Percentiles rank a stretch among this genome's conserved stretches.
Conservation (phyloP, 202 grass and related monocot species). For the Brachypodium distachyon region DNA sequence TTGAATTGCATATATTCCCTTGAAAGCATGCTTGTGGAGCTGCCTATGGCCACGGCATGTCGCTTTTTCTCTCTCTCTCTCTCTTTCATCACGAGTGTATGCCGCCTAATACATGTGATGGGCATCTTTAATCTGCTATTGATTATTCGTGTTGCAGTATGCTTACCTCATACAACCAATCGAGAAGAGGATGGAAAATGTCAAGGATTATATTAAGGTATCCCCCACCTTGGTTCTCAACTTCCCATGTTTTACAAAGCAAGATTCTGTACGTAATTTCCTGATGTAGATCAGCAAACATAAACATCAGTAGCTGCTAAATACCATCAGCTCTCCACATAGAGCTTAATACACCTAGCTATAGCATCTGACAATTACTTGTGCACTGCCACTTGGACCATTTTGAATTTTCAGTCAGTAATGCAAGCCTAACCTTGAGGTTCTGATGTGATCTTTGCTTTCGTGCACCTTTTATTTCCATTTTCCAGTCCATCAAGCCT, state of each 20-base stretch:
- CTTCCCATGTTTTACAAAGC: background rate
- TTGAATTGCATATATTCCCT: background rate
- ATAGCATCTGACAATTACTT: background rate
- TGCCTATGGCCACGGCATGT: background rate
- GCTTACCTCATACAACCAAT: conserved; percentile 78
- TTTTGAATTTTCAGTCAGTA: background rate
- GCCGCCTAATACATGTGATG: conserved; percentile 5
- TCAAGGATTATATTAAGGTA: conserved; percentile 86
- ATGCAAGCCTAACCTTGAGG: background rate
- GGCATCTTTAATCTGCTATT: background rate
- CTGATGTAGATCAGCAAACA: background rate
- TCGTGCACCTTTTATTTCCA: background rate
- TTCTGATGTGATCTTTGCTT: no score
- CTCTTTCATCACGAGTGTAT: background rate
- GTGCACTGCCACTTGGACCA: background rate
- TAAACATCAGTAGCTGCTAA: background rate
- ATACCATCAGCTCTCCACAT: background rate
- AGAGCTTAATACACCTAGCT: background rate
- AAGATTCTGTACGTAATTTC: background rate
- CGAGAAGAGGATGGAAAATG: conserved; percentile 66
- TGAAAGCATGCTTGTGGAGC: background rate
- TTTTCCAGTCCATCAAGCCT: conserved; percentile 64
- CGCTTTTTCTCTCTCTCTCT: no score
- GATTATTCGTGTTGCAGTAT: conserved; percentile 38
- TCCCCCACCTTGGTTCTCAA: background rate